Evolutionary conservation across 1,284 basidiomycete species (phyloP).

Genomic region (Moesziomyces parantarcticus): DNA sequence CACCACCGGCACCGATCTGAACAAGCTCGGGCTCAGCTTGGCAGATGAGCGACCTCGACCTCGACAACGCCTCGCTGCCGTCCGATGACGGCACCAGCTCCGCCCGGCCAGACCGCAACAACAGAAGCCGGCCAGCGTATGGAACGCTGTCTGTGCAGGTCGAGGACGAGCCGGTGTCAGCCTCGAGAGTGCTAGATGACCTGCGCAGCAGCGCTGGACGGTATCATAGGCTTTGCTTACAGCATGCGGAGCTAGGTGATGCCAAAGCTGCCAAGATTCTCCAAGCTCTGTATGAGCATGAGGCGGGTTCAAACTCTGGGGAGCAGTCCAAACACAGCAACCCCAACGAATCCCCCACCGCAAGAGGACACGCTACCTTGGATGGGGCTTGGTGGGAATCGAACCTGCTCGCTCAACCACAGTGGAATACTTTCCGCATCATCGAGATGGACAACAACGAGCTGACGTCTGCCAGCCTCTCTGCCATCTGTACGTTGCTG

Average conservation of each 20-base stretch:
- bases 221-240: slow-evolving; percentile 17
- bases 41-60: slow-evolving; percentile 10
- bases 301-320: not conserved
- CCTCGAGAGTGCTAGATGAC: not conserved
- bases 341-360: not conserved
- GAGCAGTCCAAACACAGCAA: not conserved
- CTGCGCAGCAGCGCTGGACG: slow-evolving; percentile 5
- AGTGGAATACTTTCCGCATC: slow-evolving; percentile 2
- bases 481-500: slow-evolving; percentile 17
- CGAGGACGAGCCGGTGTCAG: slow-evolving; percentile 14
- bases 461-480: slow-evolving; percentile 19
- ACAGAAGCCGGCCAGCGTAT: not conserved
- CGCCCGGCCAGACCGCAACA: not conserved
- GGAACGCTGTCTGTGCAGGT: slow-evolving; percentile 18
- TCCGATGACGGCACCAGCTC: slow-evolving; percentile 2
- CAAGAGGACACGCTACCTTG: too few species aligned
- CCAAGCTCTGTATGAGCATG: not conserved
- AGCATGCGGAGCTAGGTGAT: slow-evolving; percentile 20
- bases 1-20: too few species aligned
- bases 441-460: slow-evolving; percentile 17
- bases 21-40: not conserved
- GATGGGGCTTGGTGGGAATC: not conserved
- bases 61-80: slow-evolving; percentile 22
- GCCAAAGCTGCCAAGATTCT: slow-evolving; percentile 5
- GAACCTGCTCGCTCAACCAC: not conserved